Evolutionary conservation across 2,329 filamentous ascomycete genomes (phyloP), one percentile per base, ranked within the genome.

Genomic region (Venturia pyrina): DNA sequence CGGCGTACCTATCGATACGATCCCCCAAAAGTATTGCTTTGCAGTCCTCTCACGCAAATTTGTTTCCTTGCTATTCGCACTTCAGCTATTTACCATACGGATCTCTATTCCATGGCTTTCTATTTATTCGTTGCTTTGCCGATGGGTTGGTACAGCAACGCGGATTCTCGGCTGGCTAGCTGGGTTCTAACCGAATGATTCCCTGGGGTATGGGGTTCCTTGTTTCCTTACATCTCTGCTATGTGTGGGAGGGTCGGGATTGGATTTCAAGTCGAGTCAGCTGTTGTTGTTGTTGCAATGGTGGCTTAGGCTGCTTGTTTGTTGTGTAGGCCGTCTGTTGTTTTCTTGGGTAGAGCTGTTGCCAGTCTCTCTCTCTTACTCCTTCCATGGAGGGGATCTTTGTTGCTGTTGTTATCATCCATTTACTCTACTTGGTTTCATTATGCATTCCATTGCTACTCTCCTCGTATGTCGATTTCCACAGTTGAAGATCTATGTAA

Each of bases 271-370:
- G 53, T 21, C 19, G 53, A 59, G 32, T 37, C 32, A 59, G 53
- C 6, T 37, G 32, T 59, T 28, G 4, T 59, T 28, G 4, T 28
- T 37, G 53, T 59, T 6, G 53, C 53, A 11, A 19, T 59, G 28
- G 50, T 37, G 48, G 24, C 48, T 28, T 53, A 53, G 48, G 21
- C 48, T 53, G 48, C 48, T 53, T 53, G 53, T 59, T 28, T 59
- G 53, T 59, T 59, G 53, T 59, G 53, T 59, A 59, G 53, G 53
- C 53, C 37, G 53, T 53, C 53, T 59, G 28, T 62, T 44, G 41
- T n/a, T 60, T 56, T 65, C 62, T 41, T 59, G 64, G 66, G 53
- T 64, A 64, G 56, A 62, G 66, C 41, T 56, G 62, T 62, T 65
- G 28, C 53, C 53, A 37, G 53, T 59, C 53, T 59, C 53, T 59